Base-by-base conservation (phyloP, 768 basidiomycete genomes). In the Fomitopsis serialis region DNA sequence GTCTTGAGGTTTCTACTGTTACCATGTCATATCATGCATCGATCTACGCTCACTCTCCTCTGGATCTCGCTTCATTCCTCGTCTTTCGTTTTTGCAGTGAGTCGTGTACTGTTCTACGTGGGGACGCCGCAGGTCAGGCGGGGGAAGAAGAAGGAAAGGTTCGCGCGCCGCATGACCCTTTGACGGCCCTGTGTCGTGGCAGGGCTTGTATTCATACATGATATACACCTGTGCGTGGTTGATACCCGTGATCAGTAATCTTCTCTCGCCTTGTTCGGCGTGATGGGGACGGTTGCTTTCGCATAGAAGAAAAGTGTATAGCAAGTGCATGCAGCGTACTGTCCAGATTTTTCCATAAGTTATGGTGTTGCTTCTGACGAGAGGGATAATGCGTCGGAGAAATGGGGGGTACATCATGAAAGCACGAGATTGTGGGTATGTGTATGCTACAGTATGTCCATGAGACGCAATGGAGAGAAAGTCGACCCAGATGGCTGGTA, bases 1-100 rank as follows among this genome's bases (percentile, higher is more conserved):
- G 34, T 37, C 21, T 22, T n/a, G 54, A 57, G 45, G 53, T 29
- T n/a, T 43, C 22, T 40, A n/a, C 25, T 21, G 21, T 9, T 45
- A n/a, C 25, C 23, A 42, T 36, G 15, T 27, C 36, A 19, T 23
- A 22, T 13, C 25, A 13, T 57, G 60, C 60, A 56, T 45, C 50
- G 43, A 58, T 61, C 60, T 59, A 61, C 58, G 44, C 58, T 52
- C 55, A 56, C 57, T 47, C 54, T 50, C 50, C 54, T 32, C 29
- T 32, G 53, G 42, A 48, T 51, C 42, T 49, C 44, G 21, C 50
- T 23, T 25, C 45, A 17, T 27, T 19, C 32, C 6, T 49, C 24
- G 36, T 37, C 36, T 40, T 40, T 50, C 36, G 37, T 24, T 24
- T 17, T 34, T 23, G 29, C 29, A 45, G 42, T 47, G 45, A 35